Conservation (phyloP, 129 eudicot genomes). For the Flaveria ramosissima region DNA sequence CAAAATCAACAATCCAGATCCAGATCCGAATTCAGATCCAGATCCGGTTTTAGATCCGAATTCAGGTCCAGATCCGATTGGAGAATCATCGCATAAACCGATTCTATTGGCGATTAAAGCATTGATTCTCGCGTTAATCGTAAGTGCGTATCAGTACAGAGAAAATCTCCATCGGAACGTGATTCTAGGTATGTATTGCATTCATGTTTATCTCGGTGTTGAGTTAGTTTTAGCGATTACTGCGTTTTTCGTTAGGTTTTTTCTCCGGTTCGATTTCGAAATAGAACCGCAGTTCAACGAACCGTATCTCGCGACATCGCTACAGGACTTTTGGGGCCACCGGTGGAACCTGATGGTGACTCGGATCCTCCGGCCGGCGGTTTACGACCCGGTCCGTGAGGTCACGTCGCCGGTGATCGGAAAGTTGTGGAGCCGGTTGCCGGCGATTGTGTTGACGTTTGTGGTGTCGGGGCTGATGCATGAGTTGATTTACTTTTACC, state of each 20-base stretch:
- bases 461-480: slow-evolving; percentile 71
- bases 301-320: slow-evolving; percentile 64
- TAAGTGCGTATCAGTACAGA: slow-evolving; percentile 36
- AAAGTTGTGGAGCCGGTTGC: slow-evolving; percentile 10
- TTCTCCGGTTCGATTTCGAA: slow-evolving; percentile 42
- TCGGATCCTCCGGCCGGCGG: slow-evolving; percentile 51
- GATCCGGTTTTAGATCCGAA: not conserved
- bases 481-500: slow-evolving; percentile 48
- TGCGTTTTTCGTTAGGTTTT: slow-evolving; percentile 36
- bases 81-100: slow-evolving; percentile 1
- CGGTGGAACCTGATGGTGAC: slow-evolving; percentile 77
- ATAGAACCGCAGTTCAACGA: slow-evolving; percentile 67
- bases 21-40: too few species aligned
- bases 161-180: slow-evolving; percentile 38
- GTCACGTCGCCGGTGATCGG: slow-evolving; percentile 31
- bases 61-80: not conserved
- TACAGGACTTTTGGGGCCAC: slow-evolving; percentile 77
- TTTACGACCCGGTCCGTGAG: slow-evolving; percentile 42
- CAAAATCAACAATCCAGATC: not conserved
- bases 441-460: slow-evolving; percentile 48
- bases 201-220: slow-evolving; percentile 46
- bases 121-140: slow-evolving; percentile 30
- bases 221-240: slow-evolving; percentile 52
- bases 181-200: slow-evolving; percentile 44
- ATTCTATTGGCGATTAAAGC: slow-evolving; percentile 27